phyloP scores from a whole-genome alignment of 2,329 filamentous ascomycete species.

The Pseudofabraea citricarpa region DNA sequence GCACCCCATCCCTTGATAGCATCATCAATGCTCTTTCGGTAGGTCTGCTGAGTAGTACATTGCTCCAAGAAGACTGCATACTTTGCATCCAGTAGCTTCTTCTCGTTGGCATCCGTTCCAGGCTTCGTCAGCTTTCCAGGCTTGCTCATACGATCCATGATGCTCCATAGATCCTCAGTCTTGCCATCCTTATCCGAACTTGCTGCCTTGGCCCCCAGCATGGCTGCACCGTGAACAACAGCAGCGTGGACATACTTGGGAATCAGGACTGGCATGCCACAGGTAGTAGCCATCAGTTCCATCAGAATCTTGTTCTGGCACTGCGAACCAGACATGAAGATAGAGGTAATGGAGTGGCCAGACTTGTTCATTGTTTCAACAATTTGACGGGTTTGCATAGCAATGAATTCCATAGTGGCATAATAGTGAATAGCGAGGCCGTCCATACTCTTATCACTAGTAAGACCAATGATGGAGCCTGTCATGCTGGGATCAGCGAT shows the following conservation, averaged over 20 bases:
- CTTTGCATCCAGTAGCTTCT: slow-evolving; percentile 77
- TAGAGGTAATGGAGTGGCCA: slow-evolving; percentile 82
- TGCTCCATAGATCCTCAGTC: slow-evolving; percentile 86
- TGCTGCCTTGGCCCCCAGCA: slow-evolving; percentile 97
- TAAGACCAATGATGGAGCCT: slow-evolving; percentile 81
- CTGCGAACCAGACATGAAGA: slow-evolving; percentile 98
- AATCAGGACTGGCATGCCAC: slow-evolving; percentile 88
- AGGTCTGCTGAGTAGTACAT: slow-evolving; percentile 78
- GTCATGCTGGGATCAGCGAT: slow-evolving; percentile 92
- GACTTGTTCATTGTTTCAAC: slow-evolving; percentile 88
- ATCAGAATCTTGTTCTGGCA: slow-evolving; percentile 95
- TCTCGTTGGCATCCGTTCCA: slow-evolving; percentile 65
- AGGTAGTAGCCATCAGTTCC: slow-evolving; percentile 84
- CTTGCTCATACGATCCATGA: slow-evolving; percentile 98
- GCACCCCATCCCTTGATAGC: slow-evolving; percentile 38
- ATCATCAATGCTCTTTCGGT: slow-evolving; percentile 73
- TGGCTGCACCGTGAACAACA: slow-evolving; percentile 95
- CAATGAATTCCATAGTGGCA: slow-evolving; percentile 95
- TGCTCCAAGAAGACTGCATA: slow-evolving; percentile 96
- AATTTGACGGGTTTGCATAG: slow-evolving; percentile 93
- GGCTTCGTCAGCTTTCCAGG: slow-evolving; percentile 80
- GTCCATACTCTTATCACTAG: slow-evolving; percentile 80
- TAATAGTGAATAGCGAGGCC: slow-evolving; percentile 91
- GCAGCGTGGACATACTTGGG: slow-evolving; percentile 92
- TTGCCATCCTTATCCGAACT: slow-evolving; percentile 71